phyloP scores from a whole-genome alignment of 2,329 filamentous ascomycete genomes.

The Fusarium verrucosum region DNA sequence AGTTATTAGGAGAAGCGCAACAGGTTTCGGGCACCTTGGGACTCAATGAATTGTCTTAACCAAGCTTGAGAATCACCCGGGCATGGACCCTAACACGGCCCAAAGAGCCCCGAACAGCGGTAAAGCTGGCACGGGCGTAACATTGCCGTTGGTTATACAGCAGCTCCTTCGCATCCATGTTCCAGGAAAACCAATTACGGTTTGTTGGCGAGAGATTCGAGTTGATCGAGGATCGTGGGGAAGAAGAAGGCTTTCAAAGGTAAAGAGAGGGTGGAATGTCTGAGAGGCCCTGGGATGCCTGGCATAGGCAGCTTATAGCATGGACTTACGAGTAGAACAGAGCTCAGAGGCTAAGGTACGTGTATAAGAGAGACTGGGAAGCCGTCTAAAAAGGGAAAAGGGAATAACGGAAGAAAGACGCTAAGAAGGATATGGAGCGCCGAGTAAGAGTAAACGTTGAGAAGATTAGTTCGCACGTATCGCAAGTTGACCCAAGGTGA shows the following conservation, averaged over 20 bases:
- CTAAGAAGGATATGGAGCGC: conserved; percentile 10
- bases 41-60: conserved; percentile 25
- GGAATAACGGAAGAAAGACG: too few relatives aligned
- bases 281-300: conserved; percentile 11
- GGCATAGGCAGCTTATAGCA: background rate
- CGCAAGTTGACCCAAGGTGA: conserved; percentile 1
- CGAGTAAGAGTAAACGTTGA: conserved; percentile 7
- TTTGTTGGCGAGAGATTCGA: conserved; percentile 1
- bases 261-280: conserved; percentile 3
- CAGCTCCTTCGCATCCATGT: conserved; percentile 2
- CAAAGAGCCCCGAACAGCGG: conserved; percentile 9
- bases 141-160: conserved; percentile 9
- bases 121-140: conserved; percentile 8
- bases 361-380: conserved; percentile 14
- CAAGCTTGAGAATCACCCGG: conserved; percentile 16
- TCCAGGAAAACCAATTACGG: conserved; percentile 3
- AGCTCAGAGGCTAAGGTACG: background rate
- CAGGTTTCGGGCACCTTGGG: conserved; percentile 22
- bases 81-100: conserved; percentile 26
- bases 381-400: conserved; percentile 2
- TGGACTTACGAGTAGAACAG: conserved; percentile 24
- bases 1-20: conserved; percentile 16
- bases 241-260: conserved; percentile 6
- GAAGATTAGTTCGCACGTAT: conserved; percentile 17
- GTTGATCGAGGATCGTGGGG: background rate